These are phyloP conservation scores for Auricularia heimuer DNA, from an alignment of 768 basidiomycete species.

Conservation along the genomic window DNA sequence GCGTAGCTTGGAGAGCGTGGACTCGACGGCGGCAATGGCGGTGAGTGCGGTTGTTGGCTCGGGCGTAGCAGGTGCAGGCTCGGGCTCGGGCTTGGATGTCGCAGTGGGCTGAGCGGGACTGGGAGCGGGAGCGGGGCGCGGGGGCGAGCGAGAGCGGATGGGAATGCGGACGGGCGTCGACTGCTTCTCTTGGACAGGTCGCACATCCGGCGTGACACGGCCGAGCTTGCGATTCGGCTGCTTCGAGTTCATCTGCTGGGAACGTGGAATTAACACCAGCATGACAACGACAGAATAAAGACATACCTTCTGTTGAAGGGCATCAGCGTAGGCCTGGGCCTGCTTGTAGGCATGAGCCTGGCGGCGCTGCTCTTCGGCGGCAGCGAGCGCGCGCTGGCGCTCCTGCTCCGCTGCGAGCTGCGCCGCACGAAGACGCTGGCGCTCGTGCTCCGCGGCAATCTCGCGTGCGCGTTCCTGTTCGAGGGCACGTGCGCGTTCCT, in stretches of 20 bases:
- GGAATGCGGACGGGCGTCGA: background rate
- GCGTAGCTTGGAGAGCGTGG: constrained; percentile 16
- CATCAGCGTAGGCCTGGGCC: background rate
- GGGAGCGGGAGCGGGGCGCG: background rate
- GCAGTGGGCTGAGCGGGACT: background rate
- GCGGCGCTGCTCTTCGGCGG: background rate
- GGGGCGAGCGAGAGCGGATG: background rate
- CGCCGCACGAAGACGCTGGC: background rate
- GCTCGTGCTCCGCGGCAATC: background rate
- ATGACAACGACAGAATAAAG: background rate
- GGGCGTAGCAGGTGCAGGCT: background rate
- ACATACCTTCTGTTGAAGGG: background rate
- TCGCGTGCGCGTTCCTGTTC: no score
- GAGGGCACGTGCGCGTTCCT: no score
- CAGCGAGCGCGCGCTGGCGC: background rate
- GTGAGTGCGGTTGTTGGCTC: background rate
- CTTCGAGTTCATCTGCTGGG: background rate
- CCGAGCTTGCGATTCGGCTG: background rate
- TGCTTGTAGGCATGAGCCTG: background rate
- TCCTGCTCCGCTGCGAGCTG: background rate
- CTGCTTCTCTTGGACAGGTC: background rate
- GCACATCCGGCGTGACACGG: background rate
- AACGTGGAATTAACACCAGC: background rate
- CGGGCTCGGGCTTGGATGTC: background rate
- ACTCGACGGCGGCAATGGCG: constrained; percentile 8